Evolutionary conservation across 768 basidiomycete genomes (phyloP).

Genomic region (Lactarius indigo): DNA sequence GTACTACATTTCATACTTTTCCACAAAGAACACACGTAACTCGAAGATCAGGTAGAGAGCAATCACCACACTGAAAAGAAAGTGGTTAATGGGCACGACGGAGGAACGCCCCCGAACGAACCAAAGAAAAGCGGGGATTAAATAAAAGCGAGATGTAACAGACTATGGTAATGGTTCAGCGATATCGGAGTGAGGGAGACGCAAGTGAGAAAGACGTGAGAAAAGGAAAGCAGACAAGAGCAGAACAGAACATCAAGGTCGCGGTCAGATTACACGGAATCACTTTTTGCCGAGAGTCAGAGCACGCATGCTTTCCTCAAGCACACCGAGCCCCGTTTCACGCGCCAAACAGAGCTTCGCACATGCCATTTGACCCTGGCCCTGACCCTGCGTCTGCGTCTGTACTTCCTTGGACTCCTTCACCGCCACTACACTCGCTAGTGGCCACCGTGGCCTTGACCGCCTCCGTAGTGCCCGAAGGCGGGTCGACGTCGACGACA

Average conservation of each 20-base stretch:
- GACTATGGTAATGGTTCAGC: background rate
- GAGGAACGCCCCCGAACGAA: background rate
- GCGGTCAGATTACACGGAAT: background rate
- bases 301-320: slow-evolving; percentile 70
- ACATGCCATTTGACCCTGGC: slow-evolving; percentile 1
- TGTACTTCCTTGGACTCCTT: slow-evolving; percentile 5
- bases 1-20: background rate
- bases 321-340: slow-evolving; percentile 22
- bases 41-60: background rate
- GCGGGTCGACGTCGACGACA: slow-evolving; percentile 70
- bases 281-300: slow-evolving; percentile 54
- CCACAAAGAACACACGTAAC: background rate
- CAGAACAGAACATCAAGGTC: background rate
- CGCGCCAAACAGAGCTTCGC: slow-evolving; percentile 14
- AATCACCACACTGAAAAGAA: background rate
- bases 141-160: background rate
- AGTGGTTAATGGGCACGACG: background rate
- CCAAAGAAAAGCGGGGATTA: background rate
- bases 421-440: background rate
- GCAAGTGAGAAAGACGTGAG: background rate
- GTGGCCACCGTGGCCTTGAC: background rate
- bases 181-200: background rate
- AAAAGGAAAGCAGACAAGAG: background rate
- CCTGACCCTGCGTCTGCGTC: background rate
- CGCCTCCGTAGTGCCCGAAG: background rate